A percentile compares a stretch with the other conserved stretches of the same genome.
Evolutionary conservation across 1,284 basidiomycete species (phyloP).

Genomic region (Pholiota adiposa): DNA sequence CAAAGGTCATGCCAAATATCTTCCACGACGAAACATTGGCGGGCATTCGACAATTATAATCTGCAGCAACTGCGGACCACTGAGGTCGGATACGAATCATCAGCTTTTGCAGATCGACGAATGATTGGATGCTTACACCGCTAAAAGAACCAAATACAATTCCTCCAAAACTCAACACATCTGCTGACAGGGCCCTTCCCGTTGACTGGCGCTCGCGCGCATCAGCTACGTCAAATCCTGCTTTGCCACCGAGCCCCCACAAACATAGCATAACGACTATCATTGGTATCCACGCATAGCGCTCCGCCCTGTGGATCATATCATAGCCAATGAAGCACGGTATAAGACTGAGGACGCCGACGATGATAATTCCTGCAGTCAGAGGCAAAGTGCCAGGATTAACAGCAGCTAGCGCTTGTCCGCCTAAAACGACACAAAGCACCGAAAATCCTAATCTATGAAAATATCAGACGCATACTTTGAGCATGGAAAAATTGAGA

Average conservation of each 20-base stretch:
- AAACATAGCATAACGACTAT: slow-evolving; percentile 17
- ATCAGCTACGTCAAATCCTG: slow-evolving; percentile 15
- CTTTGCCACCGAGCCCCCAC: slow-evolving; percentile 18
- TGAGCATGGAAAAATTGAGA: neutral
- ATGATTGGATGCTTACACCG: slow-evolving; percentile 9
- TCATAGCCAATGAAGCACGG: slow-evolving; percentile 23
- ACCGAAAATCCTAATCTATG: slow-evolving; percentile 19
- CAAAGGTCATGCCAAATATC: slow-evolving; percentile 21
- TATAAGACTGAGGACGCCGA: slow-evolving; percentile 19
- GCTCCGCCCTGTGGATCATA: slow-evolving; percentile 18
- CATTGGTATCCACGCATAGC: slow-evolving; percentile 19
- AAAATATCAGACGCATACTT: neutral
- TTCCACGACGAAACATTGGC: slow-evolving; percentile 14
- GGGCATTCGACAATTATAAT: slow-evolving; percentile 20
- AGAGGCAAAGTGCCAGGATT: slow-evolving; percentile 20
- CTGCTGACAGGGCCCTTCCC: slow-evolving; percentile 14
- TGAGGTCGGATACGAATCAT: neutral
- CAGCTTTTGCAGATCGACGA: too few species aligned
- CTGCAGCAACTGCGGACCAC: slow-evolving; percentile 19
- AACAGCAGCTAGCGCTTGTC: slow-evolving; percentile 18
- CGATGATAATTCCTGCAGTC: slow-evolving; percentile 16
- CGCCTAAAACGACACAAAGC: slow-evolving; percentile 19
- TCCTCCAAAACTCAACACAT: slow-evolving; percentile 19
- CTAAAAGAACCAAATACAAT: slow-evolving; percentile 19
- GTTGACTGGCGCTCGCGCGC: slow-evolving; percentile 12